phyloP scores from a whole-genome alignment of 805 yeast species.

The Candida takata region DNA sequence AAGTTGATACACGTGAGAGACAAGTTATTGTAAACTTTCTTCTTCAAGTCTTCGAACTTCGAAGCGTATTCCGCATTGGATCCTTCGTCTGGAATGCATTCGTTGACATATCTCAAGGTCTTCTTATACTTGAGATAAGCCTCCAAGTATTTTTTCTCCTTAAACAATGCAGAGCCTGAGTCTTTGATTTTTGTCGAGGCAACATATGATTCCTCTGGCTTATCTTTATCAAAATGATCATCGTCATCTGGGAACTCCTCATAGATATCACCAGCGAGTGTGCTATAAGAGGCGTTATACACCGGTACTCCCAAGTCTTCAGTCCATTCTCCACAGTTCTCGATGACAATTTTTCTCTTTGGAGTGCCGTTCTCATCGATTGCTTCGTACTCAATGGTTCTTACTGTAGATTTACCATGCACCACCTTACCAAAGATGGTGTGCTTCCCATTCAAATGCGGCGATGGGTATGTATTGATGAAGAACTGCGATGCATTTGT shows the following conservation, averaged over 20 bases:
- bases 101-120: slow-evolving; percentile 62
- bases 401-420: slow-evolving; percentile 60
- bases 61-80: slow-evolving; percentile 43
- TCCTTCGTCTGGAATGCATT: slow-evolving; percentile 63
- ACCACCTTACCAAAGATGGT: slow-evolving; percentile 69
- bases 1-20: slow-evolving; percentile 47
- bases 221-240: slow-evolving; percentile 47
- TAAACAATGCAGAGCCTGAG: slow-evolving; percentile 57
- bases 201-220: slow-evolving; percentile 41
- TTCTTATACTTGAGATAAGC: slow-evolving; percentile 61
- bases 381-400: slow-evolving; percentile 51
- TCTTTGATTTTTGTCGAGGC: slow-evolving; percentile 55
- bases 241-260: slow-evolving; percentile 82
- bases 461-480: slow-evolving; percentile 59
- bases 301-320: slow-evolving; percentile 48
- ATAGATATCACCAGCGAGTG: slow-evolving; percentile 60
- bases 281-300: slow-evolving; percentile 52
- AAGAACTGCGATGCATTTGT: slow-evolving; percentile 65
- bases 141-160: slow-evolving; percentile 40
- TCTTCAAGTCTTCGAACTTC: slow-evolving; percentile 41
- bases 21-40: slow-evolving; percentile 42
- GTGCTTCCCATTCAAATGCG: slow-evolving; percentile 72
- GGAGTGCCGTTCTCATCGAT: slow-evolving; percentile 40
- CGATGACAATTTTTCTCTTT: slow-evolving; percentile 37
- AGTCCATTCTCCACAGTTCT: slow-evolving; percentile 58